Base-by-base conservation (phyloP, 2,329 filamentous ascomycete species). In the Fusarium sarcochroum region DNA sequence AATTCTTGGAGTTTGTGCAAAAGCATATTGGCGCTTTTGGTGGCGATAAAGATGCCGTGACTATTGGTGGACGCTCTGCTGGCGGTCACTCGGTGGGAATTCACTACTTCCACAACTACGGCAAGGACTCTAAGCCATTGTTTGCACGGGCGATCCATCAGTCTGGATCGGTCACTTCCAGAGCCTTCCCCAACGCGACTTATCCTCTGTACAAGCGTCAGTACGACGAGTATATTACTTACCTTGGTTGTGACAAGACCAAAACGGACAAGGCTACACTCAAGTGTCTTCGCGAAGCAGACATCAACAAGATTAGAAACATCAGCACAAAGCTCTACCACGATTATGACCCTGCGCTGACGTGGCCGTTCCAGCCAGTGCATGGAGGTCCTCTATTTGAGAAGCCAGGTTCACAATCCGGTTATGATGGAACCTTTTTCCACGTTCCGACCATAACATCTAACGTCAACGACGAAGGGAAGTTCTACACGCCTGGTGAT, bases 11-110 rank as follows among this genome's bases (percentile, higher is more conserved):
- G 66, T 89, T 87, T 80, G 83, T 89, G 0, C 82, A 87, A 48
- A 79, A 78, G 10, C 76, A 89, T 60, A 86, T 89, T 51, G 68
- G 75, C 3, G 73, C 79, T 3, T 89, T 89, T 53, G 86, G 87
- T 0, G 86, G 87, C 5, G 82, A 89, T 52, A 80, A 81, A 0
- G 66, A 73, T 2, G 80, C 83, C 8, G 84, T 90, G 1, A 87
- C 85, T 0, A 81, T 89, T 18, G 82, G 82, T 58, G 87, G 88
- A 0, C 84, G 87, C 61, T 85, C 82, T 11, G 86, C 87, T 1
- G 87, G 88, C 46, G 70, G 76, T 9, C 79, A 80, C 57, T 80
- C 79, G 0, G 77, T 79, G 0, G 79, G 78, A 8, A 78, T 80
- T 4, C 77, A 80, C 47, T 79, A 80, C 34, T 80, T 79, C 34